Percentiles rank a stretch among this genome's conserved stretches.
phyloP scores from a whole-genome alignment of 805 yeast species.

The Starmerella apicola region DNA sequence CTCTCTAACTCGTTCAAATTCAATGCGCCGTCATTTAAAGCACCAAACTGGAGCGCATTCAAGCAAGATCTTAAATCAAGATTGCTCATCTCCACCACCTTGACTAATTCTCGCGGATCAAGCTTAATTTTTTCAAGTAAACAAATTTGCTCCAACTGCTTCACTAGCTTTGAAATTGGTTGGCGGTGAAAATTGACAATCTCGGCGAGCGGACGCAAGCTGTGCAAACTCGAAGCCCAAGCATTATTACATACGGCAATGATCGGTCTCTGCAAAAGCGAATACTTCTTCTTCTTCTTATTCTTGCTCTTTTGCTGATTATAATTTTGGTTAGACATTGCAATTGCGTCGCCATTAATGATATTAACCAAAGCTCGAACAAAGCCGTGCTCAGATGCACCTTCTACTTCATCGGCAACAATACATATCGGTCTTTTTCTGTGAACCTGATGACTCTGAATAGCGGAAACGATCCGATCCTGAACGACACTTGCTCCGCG shows the following conservation, averaged over 20 bases:
- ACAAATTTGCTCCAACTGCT: slow-evolving; percentile 42
- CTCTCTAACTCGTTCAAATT: not conserved
- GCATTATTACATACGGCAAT: slow-evolving; percentile 86
- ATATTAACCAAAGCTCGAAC: slow-evolving; percentile 15
- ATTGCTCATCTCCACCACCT: slow-evolving; percentile 56
- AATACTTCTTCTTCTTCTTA: slow-evolving; percentile 8
- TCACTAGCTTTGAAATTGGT: slow-evolving; percentile 34
- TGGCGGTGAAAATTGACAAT: slow-evolving; percentile 55
- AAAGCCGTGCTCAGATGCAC: slow-evolving; percentile 49
- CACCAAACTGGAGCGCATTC: slow-evolving; percentile 64
- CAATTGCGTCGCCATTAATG: slow-evolving; percentile 11
- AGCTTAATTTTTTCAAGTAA: slow-evolving; percentile 40
- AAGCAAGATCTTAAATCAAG: slow-evolving; percentile 80
- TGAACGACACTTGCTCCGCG: slow-evolving; percentile 37
- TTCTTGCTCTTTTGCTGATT: no score
- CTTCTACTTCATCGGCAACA: slow-evolving; percentile 83
- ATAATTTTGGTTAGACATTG: slow-evolving; percentile 1
- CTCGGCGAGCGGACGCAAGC: slow-evolving; percentile 61
- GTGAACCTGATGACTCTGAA: slow-evolving; percentile 35
- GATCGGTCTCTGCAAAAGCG: slow-evolving; percentile 57
- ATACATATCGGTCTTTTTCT: slow-evolving; percentile 66
- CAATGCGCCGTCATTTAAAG: not conserved
- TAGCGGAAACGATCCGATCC: slow-evolving; percentile 36
- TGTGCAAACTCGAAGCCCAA: slow-evolving; percentile 62
- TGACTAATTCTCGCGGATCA: slow-evolving; percentile 42